Percentiles rank a stretch among this genome's conserved stretches.
phyloP scores from a whole-genome alignment of 1,139 yeast species.

The Casaregolazyma suthepensis region DNA sequence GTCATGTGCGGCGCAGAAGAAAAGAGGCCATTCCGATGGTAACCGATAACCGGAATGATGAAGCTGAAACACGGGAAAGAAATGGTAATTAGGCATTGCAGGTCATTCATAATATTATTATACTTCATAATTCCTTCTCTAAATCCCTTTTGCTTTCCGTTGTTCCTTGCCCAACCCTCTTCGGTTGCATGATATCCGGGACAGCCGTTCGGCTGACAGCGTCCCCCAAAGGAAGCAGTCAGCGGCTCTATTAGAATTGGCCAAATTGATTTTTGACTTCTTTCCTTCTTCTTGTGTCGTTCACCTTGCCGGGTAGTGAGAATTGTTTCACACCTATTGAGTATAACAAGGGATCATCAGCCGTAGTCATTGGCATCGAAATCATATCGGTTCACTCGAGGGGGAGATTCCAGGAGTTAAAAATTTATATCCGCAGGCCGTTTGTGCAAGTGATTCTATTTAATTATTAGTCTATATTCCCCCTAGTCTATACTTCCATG shows the following conservation, averaged over 20 bases:
- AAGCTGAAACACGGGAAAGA: background rate
- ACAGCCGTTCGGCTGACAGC: background rate
- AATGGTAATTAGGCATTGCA: no score
- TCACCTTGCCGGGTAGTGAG: background rate
- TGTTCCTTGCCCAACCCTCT: background rate
- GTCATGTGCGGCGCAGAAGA: background rate
- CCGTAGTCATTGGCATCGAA: background rate
- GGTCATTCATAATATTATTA: no score
- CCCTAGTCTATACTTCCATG: background rate
- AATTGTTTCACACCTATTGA: background rate
- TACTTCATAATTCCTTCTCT: no score
- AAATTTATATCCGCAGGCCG: background rate
- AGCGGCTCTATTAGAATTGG: background rate
- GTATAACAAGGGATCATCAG: background rate
- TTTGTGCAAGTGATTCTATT: background rate
- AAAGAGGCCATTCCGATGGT: background rate
- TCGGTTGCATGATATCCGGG: background rate
- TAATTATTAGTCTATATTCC: background rate
- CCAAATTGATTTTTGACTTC: background rate
- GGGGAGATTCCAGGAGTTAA: background rate
- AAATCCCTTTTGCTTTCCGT: no score
- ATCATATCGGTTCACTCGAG: background rate
- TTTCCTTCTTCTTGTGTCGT: background rate
- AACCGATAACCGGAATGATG: background rate
- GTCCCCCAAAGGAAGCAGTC: background rate